Conservation (phyloP, 345 rosid genomes). For the Excoecaria agallocha region DNA sequence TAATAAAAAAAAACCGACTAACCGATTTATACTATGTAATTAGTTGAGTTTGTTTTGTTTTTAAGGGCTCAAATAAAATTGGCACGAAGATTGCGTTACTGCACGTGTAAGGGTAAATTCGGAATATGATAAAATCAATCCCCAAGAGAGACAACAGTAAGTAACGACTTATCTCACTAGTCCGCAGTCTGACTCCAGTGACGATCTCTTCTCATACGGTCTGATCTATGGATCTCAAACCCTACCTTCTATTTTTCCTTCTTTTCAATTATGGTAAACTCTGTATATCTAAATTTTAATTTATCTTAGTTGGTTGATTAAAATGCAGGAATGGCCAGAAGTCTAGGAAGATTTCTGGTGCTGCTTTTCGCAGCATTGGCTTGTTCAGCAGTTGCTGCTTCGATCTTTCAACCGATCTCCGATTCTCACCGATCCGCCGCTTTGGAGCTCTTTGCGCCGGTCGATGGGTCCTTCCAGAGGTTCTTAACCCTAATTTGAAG, state of each 20-base stretch:
- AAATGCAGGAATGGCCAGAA: slow-evolving; percentile 26
- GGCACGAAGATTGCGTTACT: too few species aligned
- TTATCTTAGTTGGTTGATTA: neutral
- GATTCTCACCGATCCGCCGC: slow-evolving; percentile 96
- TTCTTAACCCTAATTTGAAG: slow-evolving; percentile 22
- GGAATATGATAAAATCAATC: too few species aligned
- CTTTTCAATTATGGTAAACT: neutral
- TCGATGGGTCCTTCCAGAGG: slow-evolving; percentile 72
- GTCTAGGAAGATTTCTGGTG: slow-evolving; percentile 40
- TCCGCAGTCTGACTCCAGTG: neutral
- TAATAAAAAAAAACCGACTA: too few species aligned
- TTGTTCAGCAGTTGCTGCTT: slow-evolving; percentile 39
- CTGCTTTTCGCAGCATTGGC: slow-evolving; percentile 45
- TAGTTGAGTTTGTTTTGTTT: too few species aligned
- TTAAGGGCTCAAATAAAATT: too few species aligned
- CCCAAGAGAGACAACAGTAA: neutral
- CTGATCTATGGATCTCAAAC: neutral
- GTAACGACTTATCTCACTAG: neutral
- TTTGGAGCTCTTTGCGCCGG: slow-evolving; percentile 54
- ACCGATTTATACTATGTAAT: too few species aligned
- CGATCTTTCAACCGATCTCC: slow-evolving; percentile 72
- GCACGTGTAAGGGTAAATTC: too few species aligned
- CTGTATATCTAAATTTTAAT: neutral
- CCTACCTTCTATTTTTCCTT: neutral
- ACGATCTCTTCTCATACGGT: neutral